Evolutionary conservation across 495 filamentous ascomycete genomes (phyloP), one percentile per base, ranked within the genome.

Genomic region (Daldinia loculata): DNA sequence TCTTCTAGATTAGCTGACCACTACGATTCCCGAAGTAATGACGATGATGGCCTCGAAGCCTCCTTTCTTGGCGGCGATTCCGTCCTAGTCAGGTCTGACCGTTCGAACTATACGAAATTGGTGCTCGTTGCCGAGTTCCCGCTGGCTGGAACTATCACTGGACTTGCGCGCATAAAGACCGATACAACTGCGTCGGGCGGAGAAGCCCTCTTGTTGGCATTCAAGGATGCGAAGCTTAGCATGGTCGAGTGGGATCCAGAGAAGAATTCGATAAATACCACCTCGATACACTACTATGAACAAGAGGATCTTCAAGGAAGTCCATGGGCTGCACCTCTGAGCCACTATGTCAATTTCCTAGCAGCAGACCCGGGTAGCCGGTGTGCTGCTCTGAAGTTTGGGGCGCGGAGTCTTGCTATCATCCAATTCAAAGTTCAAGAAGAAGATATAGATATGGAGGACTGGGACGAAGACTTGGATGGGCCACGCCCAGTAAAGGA

Each of bases 251-350:
- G 95, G 95, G 92, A 99, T 78, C 89, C 92, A 19, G 89, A 91
- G 72, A 86, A 86, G 41, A 83, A 92, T 76, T 85, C 86, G 26
- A 87, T 98, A 58, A 88, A 88, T 29, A 99, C 95, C 14, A 88
- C 94, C 63, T 97, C 94, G 29, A 94, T 99, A 71, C 95, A 99
- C 82, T 97, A 94, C 82, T 99, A 98, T 77, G 95, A 99, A 77
- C 88, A 94, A 76, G 94, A 98, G 75, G 94, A 97, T 73, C 82
- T 93, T 66, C 86, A 87, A 63, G 85, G 87, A 32, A 90, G 85
- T 72, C 94, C 90, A 19, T 98, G 89, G 91, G 86, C 87, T 34
- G 87, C 89, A 24, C 88, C 90, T 50, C 76, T 93, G 64, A 87
- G 86, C 73, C 83, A 87, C 53, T 90, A 87, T 80, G 85, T 87